Evolutionary conservation across 768 basidiomycete genomes (phyloP), one percentile per base, ranked within the genome.

Genomic region (Lactarius indigo): DNA sequence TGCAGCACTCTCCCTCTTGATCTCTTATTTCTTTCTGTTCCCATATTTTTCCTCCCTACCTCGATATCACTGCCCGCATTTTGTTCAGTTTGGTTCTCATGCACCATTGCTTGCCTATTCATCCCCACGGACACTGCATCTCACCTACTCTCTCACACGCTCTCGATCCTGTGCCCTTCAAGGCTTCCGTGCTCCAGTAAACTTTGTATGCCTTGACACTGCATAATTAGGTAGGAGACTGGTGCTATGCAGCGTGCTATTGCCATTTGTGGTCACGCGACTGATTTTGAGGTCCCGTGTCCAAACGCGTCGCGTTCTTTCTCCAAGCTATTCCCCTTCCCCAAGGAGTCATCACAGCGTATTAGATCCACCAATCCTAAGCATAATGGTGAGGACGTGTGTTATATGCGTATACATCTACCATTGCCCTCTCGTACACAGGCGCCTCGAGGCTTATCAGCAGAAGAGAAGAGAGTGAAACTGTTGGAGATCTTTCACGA

Each of bases 401-500:
- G 23, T 15, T 31, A 42, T 30, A 37, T 44, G 58, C 62, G 58
- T 63, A 64, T 68, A 60, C 55, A 68, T 60, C 18, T 31, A 30
- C 12, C 12, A 28, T 3, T 26, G 26, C 10, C 26, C 6, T 55
- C 18, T 3, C 13, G 31, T 35, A 12, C n/a, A n/a, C 39, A 68
- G 68, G 65, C 70, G 30, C 69, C 70, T 30, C 68, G 70, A 42
- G 94, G 95, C 72, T 81, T 98, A 41, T 94, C 92, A 28, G 85
- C 83, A 7, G 93, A 96, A 72, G 95, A 97, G 76, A 97, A 98
- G 78, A 89, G 91, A 73, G 82, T 87, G 66, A 94, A 91, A 75
- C 76, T 98, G 63, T 77, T 96, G 23, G 95, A 96, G 77, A 92
- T 98, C 70, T 96, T 98, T 73, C 94, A 95, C 72, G 95, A 98